phyloP scores from a whole-genome alignment of 2,329 filamentous ascomycete species.

The Exophiala viscosa region DNA sequence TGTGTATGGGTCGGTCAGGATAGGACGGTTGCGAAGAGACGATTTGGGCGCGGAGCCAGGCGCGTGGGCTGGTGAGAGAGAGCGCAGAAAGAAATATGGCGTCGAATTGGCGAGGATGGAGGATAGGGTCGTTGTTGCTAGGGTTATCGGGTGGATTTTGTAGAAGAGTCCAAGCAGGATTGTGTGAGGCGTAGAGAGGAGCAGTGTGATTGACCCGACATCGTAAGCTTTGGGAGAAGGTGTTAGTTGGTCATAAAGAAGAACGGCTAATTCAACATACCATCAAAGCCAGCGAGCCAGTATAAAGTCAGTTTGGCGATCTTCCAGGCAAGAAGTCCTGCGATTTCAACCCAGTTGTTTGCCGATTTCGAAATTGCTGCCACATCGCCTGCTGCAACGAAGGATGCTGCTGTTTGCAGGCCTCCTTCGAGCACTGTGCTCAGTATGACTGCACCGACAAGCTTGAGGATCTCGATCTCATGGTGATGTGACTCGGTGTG shows the following conservation, averaged over 20 bases:
- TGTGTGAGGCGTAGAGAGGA: conserved; percentile 72
- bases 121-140: conserved; percentile 60
- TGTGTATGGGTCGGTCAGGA: conserved; percentile 61
- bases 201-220: conserved; percentile 60
- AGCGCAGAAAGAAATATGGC: conserved; percentile 72
- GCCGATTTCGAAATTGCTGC: conserved; percentile 62
- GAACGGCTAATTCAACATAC: conserved; percentile 30
- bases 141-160: conserved; percentile 59
- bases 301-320: conserved; percentile 63
- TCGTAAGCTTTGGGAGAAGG: conserved; percentile 55
- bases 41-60: conserved; percentile 41
- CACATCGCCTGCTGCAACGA: conserved; percentile 62
- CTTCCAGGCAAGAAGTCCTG: conserved; percentile 55
- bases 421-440: conserved; percentile 61
- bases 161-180: conserved; percentile 79
- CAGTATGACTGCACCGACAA: conserved; percentile 46
- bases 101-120: conserved; percentile 66
- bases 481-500: background rate
- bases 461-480: conserved; percentile 33
- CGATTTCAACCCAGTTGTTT: conserved; percentile 61
- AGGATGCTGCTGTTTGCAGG: conserved; percentile 60
- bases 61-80: conserved; percentile 62
- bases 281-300: conserved; percentile 71
- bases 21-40: conserved; percentile 58
- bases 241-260: background rate